Evolutionary conservation across 2,329 filamentous ascomycete species (phyloP).

Genomic region (Paecilomyces formosus): DNA sequence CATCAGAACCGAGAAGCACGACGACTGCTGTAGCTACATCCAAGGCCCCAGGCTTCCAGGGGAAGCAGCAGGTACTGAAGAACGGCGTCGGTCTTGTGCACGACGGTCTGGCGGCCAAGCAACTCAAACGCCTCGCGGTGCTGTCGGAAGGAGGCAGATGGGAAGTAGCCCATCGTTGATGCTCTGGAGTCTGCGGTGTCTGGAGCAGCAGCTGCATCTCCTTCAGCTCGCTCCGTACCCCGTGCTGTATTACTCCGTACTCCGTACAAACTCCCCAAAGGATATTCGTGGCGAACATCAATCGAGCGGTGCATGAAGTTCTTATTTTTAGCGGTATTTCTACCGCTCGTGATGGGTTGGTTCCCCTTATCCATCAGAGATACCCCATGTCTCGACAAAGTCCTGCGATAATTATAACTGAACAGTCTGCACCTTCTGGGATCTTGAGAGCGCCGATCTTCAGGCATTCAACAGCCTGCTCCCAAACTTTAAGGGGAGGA

Average conservation of each 20-base stretch:
- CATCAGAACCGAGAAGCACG: neutral
- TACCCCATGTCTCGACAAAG: neutral
- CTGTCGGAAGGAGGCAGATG: neutral
- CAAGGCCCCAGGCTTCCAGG: neutral
- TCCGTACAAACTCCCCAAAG: neutral
- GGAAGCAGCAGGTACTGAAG: neutral
- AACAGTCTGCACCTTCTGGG: neutral
- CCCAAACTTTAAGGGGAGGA: neutral
- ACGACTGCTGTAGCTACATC: neutral
- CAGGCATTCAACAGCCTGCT: neutral
- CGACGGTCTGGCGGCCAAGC: constrained; percentile 30
- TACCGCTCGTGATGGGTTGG: neutral
- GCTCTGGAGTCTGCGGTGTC: neutral
- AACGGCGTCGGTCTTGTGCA: constrained; percentile 37
- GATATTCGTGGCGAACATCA: neutral
- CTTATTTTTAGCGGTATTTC: neutral
- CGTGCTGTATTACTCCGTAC: neutral
- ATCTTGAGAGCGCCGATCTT: neutral
- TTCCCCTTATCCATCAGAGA: neutral
- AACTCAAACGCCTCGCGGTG: neutral
- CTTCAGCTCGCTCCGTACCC: neutral
- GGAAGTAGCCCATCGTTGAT: neutral
- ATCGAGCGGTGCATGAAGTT: neutral
- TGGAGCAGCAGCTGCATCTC: neutral
- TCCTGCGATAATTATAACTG: neutral